Conservation (phyloP, 2,329 filamentous ascomycete species). For the Xylaria sp. region DNA sequence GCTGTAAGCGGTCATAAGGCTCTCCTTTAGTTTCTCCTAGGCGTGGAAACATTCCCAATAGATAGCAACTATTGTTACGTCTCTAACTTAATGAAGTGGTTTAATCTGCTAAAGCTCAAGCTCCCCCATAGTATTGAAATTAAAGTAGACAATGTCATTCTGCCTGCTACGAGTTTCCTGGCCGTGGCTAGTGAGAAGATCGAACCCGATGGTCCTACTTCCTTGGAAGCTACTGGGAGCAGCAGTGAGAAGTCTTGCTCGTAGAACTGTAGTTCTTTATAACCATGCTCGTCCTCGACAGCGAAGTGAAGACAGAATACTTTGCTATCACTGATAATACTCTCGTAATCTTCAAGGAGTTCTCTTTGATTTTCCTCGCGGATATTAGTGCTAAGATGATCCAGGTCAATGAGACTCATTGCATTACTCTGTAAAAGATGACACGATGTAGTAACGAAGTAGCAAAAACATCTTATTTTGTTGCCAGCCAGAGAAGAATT, state of each 20-base stretch:
- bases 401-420: background rate
- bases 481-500: background rate
- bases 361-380: no score
- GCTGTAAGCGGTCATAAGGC: slow-evolving; percentile 7
- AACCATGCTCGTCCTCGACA: background rate
- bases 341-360: background rate
- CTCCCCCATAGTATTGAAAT: background rate
- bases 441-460: background rate
- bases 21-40: background rate
- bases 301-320: background rate
- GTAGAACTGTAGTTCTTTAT: background rate
- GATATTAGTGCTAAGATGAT: background rate
- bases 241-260: slow-evolving; percentile 6
- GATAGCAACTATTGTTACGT: slow-evolving; percentile 8
- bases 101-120: slow-evolving; percentile 14
- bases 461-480: background rate
- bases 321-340: background rate
- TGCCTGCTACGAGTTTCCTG: background rate
- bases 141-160: slow-evolving; percentile 16
- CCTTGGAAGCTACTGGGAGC: background rate
- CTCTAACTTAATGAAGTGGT: background rate
- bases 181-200: no score
- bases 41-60: background rate
- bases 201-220: background rate
- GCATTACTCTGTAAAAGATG: background rate